Base-by-base conservation (phyloP, 2,329 filamentous ascomycete genomes). In the Trichoderma sp. region DNA sequence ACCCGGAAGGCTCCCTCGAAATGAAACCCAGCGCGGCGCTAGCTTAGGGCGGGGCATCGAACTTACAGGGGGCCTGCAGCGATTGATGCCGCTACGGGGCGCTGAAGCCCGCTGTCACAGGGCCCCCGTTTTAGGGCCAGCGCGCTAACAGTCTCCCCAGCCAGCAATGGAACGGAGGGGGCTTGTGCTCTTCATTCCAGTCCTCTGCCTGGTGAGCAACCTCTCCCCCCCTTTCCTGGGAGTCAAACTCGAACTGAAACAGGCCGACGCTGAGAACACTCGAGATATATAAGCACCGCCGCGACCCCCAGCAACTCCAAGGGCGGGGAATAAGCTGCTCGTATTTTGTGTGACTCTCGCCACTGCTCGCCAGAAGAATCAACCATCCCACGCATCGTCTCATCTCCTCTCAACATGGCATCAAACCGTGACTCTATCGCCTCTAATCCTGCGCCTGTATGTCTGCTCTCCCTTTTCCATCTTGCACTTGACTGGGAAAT, bases 341-440 rank as follows among this genome's bases (percentile, higher is more conserved):
- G 1, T 45, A n/a, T 25, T 13, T 65, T 27, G 29, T 15, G 9
- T 27, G 19, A 25, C 27, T 35, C 27, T 27, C 50, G 52, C 35
- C 9, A 56, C 29, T 34, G 37, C 52, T 29, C 27, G 27, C 29
- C 19, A 10, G 48, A 35, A 34, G 15, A 56, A 27, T 10, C 27
- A 52, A 25, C n/a, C 13, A 45, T 65, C 63, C 15, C 35, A 19
- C 34, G 25, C 60, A 42, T 34, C 35, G 2, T 17, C 9, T 32
- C 25, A 19, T 17, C 37, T 25, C n/a, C 17, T 48, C 42, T 25
- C 61, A 52, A 52, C 29, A 69, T 69, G 68, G 61, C 68, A 27
- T 67, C 63, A n/a, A 69, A 69, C n/a, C 68, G 68, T 19, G 68
- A 69, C 19, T 69, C 68, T 15, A 35, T 60, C 58, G 58, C 58